Conservation (phyloP, 306 rosid species). For the Vigna unguiculata region DNA sequence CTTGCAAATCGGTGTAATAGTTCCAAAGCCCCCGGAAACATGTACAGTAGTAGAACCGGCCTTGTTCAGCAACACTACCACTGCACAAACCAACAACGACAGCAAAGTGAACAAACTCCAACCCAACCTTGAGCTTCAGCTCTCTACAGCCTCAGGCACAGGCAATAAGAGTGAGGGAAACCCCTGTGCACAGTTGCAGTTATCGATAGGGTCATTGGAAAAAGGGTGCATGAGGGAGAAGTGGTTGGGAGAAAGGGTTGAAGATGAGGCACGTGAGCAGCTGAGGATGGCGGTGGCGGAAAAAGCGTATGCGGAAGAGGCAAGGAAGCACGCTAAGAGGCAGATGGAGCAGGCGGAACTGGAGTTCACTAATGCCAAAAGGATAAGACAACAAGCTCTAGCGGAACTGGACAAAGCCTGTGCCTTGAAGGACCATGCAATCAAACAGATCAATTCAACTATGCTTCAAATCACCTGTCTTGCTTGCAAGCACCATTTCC, state of each 20-base stretch:
- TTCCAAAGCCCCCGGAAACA: slow-evolving; percentile 33
- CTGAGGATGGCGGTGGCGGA: slow-evolving; percentile 81
- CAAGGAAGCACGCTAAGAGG: slow-evolving; percentile 73
- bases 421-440: slow-evolving; percentile 74
- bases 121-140: slow-evolving; percentile 24
- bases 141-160: slow-evolving; percentile 36
- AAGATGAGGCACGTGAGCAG: slow-evolving; percentile 63
- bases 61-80: slow-evolving; percentile 49
- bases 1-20: slow-evolving; percentile 50
- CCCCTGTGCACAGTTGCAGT: slow-evolving; percentile 71
- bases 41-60: slow-evolving; percentile 51
- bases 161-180: slow-evolving; percentile 39
- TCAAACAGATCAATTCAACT: slow-evolving; percentile 74
- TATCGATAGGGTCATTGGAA: slow-evolving; percentile 82
- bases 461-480: slow-evolving; percentile 91
- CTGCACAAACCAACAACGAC: slow-evolving; percentile 40
- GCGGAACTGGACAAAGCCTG: slow-evolving; percentile 78
- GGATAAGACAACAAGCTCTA: slow-evolving; percentile 82
- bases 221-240: neutral
- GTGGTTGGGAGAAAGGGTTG: slow-evolving; percentile 33
- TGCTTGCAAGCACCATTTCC: slow-evolving; percentile 74
- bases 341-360: slow-evolving; percentile 82
- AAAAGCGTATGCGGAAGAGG: slow-evolving; percentile 80
- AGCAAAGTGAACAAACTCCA: neutral
- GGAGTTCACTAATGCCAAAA: slow-evolving; percentile 84